A percentile compares a stretch with the other conserved stretches of the same genome.
Conservation (phyloP, 441 rosid species). For the Gossypium trilobum region DNA sequence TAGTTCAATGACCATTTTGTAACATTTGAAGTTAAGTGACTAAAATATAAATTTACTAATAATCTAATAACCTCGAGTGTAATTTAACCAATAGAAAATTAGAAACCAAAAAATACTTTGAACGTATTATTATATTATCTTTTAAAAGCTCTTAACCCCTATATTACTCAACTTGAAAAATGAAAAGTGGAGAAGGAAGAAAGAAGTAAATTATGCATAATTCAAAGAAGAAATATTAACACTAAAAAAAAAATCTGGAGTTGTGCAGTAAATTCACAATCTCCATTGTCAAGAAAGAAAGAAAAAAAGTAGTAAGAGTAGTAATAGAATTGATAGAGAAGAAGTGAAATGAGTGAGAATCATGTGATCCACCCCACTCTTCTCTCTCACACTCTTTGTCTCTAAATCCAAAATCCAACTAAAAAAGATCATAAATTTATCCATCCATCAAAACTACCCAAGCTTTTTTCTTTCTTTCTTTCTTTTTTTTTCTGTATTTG, state of each 20-base stretch:
- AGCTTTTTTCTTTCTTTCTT: too few species aligned
- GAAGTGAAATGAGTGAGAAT: slow-evolving; percentile 36
- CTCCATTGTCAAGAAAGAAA: background rate
- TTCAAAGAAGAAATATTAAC: background rate
- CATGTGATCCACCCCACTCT: slow-evolving; percentile 44
- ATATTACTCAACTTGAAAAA: too few species aligned
- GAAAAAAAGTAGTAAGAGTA: background rate
- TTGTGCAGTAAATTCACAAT: slow-evolving; percentile 6
- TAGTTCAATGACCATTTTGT: too few species aligned
- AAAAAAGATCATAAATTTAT: slow-evolving; percentile 28
- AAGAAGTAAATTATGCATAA: background rate
- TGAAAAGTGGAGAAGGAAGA: too few species aligned
- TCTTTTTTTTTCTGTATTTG: background rate
- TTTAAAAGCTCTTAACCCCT: background rate
- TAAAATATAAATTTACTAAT: too few species aligned
- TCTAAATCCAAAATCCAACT: slow-evolving; percentile 12
- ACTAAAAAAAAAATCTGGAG: background rate
- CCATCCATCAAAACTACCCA: slow-evolving; percentile 34
- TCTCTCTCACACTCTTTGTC: slow-evolving; percentile 11
- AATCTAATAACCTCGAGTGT: too few species aligned
- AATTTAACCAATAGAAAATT: too few species aligned
- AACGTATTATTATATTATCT: background rate
- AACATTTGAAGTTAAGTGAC: too few species aligned
- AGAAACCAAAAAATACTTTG: too few species aligned
- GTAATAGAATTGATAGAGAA: slow-evolving; percentile 5